Evolutionary conservation across 192 early-diverging fungal species (phyloP).

Genomic region (Spinellus fusiger): DNA sequence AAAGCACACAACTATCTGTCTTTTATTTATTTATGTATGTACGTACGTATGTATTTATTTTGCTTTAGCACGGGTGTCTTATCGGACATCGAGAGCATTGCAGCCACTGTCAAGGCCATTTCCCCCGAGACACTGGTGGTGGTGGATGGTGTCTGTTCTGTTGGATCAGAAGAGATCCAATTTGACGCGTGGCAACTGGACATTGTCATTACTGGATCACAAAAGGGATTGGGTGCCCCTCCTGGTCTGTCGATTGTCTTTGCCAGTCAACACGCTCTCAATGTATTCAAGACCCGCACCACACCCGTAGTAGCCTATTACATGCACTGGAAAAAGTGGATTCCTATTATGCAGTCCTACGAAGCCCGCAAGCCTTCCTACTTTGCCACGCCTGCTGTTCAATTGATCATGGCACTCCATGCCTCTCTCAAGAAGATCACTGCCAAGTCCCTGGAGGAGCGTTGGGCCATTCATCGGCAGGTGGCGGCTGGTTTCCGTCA

Average conservation of each 20-base stretch:
- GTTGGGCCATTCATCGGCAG: conserved; percentile 73
- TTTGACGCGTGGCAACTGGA: conserved; percentile 92
- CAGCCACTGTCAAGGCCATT: conserved; percentile 60
- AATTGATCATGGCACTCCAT: conserved; percentile 85
- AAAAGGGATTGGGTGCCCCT: conserved; percentile 93
- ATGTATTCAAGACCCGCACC: conserved; percentile 64
- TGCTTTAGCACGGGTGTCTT: conserved; percentile 73
- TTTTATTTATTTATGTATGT: neutral
- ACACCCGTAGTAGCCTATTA: conserved; percentile 85
- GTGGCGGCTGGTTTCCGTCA: conserved; percentile 73
- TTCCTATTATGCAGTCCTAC: conserved; percentile 95
- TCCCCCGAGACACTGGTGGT: conserved; percentile 87
- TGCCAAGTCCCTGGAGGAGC: conserved; percentile 60
- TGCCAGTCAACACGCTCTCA: conserved; percentile 68
- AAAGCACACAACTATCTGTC: neutral
- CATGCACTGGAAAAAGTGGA: conserved; percentile 88
- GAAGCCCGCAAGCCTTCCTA: conserved; percentile 88
- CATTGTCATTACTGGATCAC: conserved; percentile 86
- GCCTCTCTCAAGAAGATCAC: conserved; percentile 76
- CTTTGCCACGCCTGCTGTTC: conserved; percentile 97
- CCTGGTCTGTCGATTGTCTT: conserved; percentile 90
- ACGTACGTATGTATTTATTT: neutral
- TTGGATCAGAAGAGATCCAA: conserved; percentile 86
- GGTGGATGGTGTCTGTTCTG: conserved; percentile 94
- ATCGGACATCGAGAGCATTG: conserved; percentile 71